A percentile compares a stretch with the other conserved stretches of the same genome.
These are phyloP conservation scores for Trichosanthes truncata DNA, from an alignment of 306 rosid species.

Conservation along the genomic window DNA sequence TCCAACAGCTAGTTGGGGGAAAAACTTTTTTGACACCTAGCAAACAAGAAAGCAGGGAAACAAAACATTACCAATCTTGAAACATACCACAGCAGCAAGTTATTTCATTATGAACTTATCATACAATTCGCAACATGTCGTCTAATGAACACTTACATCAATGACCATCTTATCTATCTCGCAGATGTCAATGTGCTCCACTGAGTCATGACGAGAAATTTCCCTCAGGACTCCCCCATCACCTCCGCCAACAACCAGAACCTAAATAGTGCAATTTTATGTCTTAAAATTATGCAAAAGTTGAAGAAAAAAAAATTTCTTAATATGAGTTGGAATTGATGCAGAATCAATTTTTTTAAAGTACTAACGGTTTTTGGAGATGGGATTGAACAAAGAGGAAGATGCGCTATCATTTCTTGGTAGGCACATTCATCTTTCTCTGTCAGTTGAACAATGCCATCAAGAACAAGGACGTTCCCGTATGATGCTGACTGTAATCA, in stretches of 20 bases:
- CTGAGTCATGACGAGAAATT: constrained; percentile 74
- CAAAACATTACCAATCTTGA: constrained; percentile 4
- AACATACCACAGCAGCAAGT: neutral
- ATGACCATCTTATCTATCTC: constrained; percentile 98
- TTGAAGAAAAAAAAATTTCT: neutral
- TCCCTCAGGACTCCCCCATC: constrained; percentile 97
- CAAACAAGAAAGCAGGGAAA: constrained; percentile 12
- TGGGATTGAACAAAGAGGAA: constrained; percentile 90
- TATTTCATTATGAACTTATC: neutral
- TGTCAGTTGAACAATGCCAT: constrained; percentile 91
- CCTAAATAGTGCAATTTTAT: constrained; percentile 29
- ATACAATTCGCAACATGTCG: neutral
- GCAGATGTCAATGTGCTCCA: constrained; percentile 85
- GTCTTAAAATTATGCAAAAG: neutral
- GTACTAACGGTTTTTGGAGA: constrained; percentile 62
- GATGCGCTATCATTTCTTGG: constrained; percentile 98
- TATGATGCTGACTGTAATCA: constrained; percentile 59
- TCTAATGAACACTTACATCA: constrained; percentile 53
- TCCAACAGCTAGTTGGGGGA: constrained; percentile 80
- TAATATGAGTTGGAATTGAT: neutral
- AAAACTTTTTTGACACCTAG: constrained; percentile 76
- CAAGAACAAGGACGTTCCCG: constrained; percentile 96
- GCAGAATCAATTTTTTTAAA: neutral
- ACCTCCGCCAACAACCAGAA: constrained; percentile 98
- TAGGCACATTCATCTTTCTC: constrained; percentile 98